Base-by-base conservation (phyloP, 192 early-diverging fungal genomes). In the Coemansia erecta region DNA sequence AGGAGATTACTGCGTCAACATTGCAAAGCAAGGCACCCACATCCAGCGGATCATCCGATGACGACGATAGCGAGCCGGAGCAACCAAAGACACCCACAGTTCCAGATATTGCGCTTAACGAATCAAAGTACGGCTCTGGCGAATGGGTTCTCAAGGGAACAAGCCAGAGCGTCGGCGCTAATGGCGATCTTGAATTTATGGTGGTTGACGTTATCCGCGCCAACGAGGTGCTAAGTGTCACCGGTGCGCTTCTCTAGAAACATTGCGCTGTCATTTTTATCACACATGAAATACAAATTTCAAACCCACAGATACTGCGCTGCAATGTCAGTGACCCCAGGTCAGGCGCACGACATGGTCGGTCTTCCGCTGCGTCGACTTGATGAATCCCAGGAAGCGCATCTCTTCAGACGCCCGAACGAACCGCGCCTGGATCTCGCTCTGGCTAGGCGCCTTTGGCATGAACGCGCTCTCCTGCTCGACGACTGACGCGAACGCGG, bases 341-440 rank as follows among this genome's bases (percentile, higher is more conserved):
- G 91, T 92, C 60, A 95, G 77, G 53, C 91, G 83, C 65, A 88
- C 49, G 5, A 95, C 92, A 81, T 98, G 95, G 66, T 97, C 97
- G 12, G 90, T 93, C 73, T 98, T 98, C 41, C 92, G 70, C 43
- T 82, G 85, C 7, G 97, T 95, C 18, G 88, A 80, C 64, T 90
- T 92, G 55, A 97, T 89, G 53, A 96, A 95, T 1, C 97, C 95
- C 49, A 97, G 55, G 49, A 87, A 88, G 63, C 94, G 88, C 62
- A 98, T 66, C 64, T 97, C 92, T 44, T 88, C 87, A n/a, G 92
- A 85, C 0, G 85, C 84, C 4, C 85, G 83, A 54, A 93, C 83
- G 61, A 98, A 98, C 22, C 96, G 83, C 47, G 91, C 90, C 82
- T 90, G 85, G 26, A 85, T 73, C 61, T 90, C 85, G 43, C 73